phyloP scores from a whole-genome alignment of 345 rosid species.

The Stellera chamaejasme region DNA sequence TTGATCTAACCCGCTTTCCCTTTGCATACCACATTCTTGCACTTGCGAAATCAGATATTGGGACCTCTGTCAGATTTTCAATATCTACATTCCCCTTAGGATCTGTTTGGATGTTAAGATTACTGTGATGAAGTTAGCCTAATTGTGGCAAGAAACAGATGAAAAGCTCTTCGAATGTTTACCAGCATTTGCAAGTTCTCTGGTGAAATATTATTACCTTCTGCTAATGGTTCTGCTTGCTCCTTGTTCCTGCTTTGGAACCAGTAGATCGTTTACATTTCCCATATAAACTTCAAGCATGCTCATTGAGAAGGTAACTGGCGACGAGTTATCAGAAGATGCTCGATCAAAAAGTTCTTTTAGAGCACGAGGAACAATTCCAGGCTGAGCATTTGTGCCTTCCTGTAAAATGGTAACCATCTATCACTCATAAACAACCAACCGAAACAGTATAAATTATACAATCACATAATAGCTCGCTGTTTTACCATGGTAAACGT shows the following conservation, averaged over 20 bases:
- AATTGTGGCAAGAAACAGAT: constrained; percentile 18
- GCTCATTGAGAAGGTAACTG: constrained; percentile 68
- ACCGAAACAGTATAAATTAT: constrained; percentile 10
- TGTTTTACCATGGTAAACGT: constrained; percentile 79
- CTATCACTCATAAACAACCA: constrained; percentile 7
- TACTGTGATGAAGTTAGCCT: constrained; percentile 41
- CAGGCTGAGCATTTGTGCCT: constrained; percentile 58
- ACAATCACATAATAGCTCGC: not conserved
- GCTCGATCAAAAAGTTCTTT: constrained; percentile 53
- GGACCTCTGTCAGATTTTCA: constrained; percentile 74
- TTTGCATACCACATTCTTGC: constrained; percentile 78
- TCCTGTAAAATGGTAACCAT: constrained; percentile 38
- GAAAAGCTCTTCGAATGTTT: constrained; percentile 1
- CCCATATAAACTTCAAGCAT: constrained; percentile 97
- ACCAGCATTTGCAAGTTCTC: not conserved
- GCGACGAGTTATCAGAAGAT: constrained; percentile 33
- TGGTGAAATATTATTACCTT: constrained; percentile 32
- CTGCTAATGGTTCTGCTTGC: constrained; percentile 30
- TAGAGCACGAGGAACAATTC: constrained; percentile 70
- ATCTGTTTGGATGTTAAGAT: constrained; percentile 87
- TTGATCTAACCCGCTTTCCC: constrained; percentile 68
- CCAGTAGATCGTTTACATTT: constrained; percentile 62
- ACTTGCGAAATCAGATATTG: constrained; percentile 44
- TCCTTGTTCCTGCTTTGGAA: constrained; percentile 42
- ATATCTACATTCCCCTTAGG: constrained; percentile 74